Percentiles rank a stretch among this genome's conserved stretches.
Evolutionary conservation across 2,329 filamentous ascomycete genomes (phyloP).

Genomic region (Diaporthe sp.): DNA sequence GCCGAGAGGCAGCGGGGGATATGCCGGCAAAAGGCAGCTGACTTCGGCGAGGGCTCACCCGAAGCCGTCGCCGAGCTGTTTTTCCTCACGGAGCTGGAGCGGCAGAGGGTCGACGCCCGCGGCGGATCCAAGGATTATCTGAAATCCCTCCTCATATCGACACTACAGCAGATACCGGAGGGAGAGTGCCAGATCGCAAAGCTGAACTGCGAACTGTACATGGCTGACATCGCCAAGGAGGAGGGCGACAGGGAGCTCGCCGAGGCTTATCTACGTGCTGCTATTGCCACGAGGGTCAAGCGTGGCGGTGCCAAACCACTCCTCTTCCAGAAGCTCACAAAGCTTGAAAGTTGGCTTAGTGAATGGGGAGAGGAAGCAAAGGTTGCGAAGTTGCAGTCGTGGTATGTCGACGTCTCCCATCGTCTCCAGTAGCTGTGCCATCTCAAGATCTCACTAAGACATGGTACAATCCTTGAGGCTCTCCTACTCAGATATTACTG

Average conservation of each 20-base stretch:
- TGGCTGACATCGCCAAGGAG: conserved; percentile 33
- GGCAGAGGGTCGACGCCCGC: conserved; percentile 34
- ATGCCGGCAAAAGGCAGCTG: conserved; percentile 6
- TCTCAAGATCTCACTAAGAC: neutral
- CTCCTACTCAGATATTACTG: neutral
- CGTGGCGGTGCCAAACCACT: neutral
- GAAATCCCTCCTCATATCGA: conserved; percentile 21
- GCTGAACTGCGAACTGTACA: conserved; percentile 30
- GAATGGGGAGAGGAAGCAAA: conserved; percentile 37
- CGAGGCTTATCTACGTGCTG: conserved; percentile 24
- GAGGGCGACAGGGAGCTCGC: conserved; percentile 22
- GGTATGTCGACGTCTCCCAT: neutral
- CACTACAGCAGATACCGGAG: conserved; percentile 21
- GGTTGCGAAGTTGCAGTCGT: conserved; percentile 23
- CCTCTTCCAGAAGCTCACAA: conserved; percentile 10
- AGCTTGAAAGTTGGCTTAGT: conserved; percentile 28
- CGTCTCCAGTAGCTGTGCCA: neutral
- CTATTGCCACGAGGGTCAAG: conserved; percentile 24
- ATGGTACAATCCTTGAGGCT: neutral
- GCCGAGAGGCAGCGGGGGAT: conserved; percentile 5
- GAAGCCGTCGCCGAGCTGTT: conserved; percentile 27
- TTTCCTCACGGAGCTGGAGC: conserved; percentile 38
- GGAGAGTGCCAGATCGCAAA: neutral
- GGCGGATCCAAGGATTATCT: conserved; percentile 12
- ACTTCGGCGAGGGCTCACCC: neutral